A percentile compares a stretch with the other conserved stretches of the same genome.
phyloP scores from a whole-genome alignment of 2,329 filamentous ascomycete genomes.

The Dactylellina parvicollis region DNA sequence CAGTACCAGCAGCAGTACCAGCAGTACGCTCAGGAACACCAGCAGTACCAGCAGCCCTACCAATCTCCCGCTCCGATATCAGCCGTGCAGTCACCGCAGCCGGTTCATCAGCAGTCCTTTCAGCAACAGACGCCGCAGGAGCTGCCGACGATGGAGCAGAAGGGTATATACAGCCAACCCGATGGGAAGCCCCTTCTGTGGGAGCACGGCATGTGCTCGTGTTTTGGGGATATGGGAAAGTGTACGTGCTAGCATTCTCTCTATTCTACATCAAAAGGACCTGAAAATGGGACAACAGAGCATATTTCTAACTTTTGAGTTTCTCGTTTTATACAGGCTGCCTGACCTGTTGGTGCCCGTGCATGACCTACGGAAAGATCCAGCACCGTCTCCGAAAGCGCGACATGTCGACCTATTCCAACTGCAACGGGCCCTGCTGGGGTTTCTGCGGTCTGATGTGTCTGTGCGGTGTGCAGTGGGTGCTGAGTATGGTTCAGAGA shows the following conservation, averaged over 20 bases:
- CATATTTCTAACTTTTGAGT: too few species aligned
- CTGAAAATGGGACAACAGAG: too few species aligned
- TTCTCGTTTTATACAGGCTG: slow-evolving; percentile 13
- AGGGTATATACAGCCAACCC: slow-evolving; percentile 1
- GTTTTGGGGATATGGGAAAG: slow-evolving; percentile 52
- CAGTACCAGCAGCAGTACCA: neutral
- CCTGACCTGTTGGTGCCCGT: slow-evolving; percentile 49
- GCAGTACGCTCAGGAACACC: neutral
- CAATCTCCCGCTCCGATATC: slow-evolving; percentile 4
- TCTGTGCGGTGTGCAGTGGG: slow-evolving; percentile 60
- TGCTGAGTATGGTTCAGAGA: slow-evolving; percentile 67
- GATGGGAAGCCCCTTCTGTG: slow-evolving; percentile 34
- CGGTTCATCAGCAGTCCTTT: slow-evolving; percentile 5
- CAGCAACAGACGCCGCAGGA: slow-evolving; percentile 8
- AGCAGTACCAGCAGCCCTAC: slow-evolving; percentile 7
- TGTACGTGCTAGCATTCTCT: slow-evolving; percentile 39
- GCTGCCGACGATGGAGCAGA: slow-evolving; percentile 38
- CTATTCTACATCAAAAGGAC: neutral
- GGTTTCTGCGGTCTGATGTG: slow-evolving; percentile 59
- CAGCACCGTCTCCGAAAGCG: slow-evolving; percentile 45
- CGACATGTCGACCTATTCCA: slow-evolving; percentile 28
- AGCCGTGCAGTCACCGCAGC: slow-evolving; percentile 11
- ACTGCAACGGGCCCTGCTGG: slow-evolving; percentile 59
- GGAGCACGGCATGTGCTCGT: slow-evolving; percentile 53
- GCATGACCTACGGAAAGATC: slow-evolving; percentile 52